A percentile compares a stretch with the other conserved stretches of the same genome.
Conservation (phyloP, 202 grass and related monocot genomes). For the Cymbopogon flexuosus region DNA sequence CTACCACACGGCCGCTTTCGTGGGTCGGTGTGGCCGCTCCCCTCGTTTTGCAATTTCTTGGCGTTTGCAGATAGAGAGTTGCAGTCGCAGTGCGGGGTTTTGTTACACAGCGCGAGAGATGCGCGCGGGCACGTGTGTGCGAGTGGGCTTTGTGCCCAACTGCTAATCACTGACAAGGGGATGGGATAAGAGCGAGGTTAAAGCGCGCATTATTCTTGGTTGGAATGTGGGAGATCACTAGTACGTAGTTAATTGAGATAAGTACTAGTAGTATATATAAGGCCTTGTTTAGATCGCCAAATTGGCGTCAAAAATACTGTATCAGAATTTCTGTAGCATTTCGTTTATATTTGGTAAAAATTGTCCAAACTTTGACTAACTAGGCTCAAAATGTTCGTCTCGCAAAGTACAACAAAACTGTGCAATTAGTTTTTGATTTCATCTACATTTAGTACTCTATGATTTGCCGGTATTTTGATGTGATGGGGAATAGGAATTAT, state of each 20-base stretch:
- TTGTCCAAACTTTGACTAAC: too few relatives aligned
- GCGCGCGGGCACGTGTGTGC: neutral
- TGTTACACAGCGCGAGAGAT: neutral
- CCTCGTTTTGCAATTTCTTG: constrained; percentile 23
- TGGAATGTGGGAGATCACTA: constrained; percentile 7
- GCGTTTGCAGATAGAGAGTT: neutral
- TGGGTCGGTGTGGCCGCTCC: neutral
- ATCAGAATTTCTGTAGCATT: too few relatives aligned
- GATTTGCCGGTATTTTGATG: too few relatives aligned
- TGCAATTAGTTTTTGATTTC: too few relatives aligned
- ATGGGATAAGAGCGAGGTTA: constrained; percentile 25
- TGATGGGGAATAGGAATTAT: too few relatives aligned
- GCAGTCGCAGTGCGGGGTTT: neutral
- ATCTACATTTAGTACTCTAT: too few relatives aligned
- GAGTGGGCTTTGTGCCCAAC: neutral
- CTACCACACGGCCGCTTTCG: constrained; percentile 20
- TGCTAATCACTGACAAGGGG: neutral
- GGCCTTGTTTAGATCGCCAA: too few relatives aligned
- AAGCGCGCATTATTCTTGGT: neutral
- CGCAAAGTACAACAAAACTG: too few relatives aligned
- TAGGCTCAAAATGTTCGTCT: too few relatives aligned
- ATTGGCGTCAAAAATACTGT: too few relatives aligned
- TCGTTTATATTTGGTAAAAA: too few relatives aligned
- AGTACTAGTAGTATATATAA: neutral
- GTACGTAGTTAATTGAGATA: neutral